Conservation (phyloP, 2,329 filamentous ascomycete genomes). For the Didymella arachidicola region DNA sequence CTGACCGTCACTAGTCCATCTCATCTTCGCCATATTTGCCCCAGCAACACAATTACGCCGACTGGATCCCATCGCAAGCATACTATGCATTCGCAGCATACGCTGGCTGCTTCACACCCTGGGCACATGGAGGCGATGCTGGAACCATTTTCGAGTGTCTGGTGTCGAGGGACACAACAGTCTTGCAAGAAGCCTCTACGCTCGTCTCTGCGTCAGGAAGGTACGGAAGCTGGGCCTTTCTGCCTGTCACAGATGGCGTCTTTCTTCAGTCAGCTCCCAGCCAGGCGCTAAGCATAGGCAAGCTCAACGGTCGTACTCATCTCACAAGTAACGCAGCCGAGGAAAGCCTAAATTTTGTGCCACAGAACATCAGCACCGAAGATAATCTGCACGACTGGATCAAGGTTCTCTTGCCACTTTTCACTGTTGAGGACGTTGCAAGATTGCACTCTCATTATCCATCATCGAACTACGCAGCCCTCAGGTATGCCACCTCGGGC, state of each 20-base stretch:
- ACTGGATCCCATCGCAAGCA: background rate
- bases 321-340: slow-evolving; percentile 58
- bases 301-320: slow-evolving; percentile 51
- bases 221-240: slow-evolving; percentile 55
- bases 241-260: slow-evolving; percentile 55
- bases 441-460: background rate
- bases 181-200: background rate
- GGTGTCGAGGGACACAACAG: background rate
- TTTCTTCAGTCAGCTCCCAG: slow-evolving; percentile 52
- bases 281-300: slow-evolving; percentile 46
- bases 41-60: background rate
- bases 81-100: background rate
- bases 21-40: background rate
- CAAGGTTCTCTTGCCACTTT: background rate
- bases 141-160: background rate
- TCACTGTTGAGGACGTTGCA: background rate
- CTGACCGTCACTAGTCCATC: background rate
- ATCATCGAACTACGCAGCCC: background rate
- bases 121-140: background rate
- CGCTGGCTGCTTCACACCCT: background rate
- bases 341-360: slow-evolving; percentile 51
- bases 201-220: slow-evolving; percentile 43
- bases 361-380: background rate
- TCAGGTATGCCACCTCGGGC: background rate
- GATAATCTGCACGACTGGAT: background rate